Percentiles rank a stretch among this genome's conserved stretches.
Conservation (phyloP, 75 land plant genomes). For the Isoetes taiwanensis region DNA sequence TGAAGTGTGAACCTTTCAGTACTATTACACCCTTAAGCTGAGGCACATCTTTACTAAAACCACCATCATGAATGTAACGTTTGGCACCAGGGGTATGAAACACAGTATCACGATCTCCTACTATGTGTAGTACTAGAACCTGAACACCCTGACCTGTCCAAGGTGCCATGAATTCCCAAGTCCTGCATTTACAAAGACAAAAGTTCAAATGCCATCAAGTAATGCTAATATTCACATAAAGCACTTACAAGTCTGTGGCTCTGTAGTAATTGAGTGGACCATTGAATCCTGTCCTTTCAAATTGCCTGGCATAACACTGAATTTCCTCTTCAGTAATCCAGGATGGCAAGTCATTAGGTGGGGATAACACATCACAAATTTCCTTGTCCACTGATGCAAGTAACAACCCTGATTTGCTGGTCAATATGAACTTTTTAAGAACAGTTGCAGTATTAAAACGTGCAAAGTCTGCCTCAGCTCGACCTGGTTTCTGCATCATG, state of each 20-base stretch:
- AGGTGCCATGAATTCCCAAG: too few relatives aligned
- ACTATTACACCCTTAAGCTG: too few relatives aligned
- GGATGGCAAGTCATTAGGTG: slow-evolving; percentile 35
- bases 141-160: too few relatives aligned
- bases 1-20: too few relatives aligned
- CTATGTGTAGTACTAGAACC: too few relatives aligned
- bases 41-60: too few relatives aligned
- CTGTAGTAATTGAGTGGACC: slow-evolving; percentile 54
- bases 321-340: slow-evolving; percentile 71
- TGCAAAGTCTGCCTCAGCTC: slow-evolving; percentile 41
- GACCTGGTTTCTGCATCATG: slow-evolving; percentile 38
- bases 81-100: too few relatives aligned
- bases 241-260: slow-evolving; percentile 29
- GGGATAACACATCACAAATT: slow-evolving; percentile 12
- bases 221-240: too few relatives aligned
- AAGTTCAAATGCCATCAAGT: too few relatives aligned
- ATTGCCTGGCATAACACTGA: slow-evolving; percentile 37
- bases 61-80: too few relatives aligned
- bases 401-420: slow-evolving; percentile 6
- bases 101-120: too few relatives aligned
- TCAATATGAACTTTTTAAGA: slow-evolving; percentile 21
- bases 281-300: slow-evolving; percentile 33
- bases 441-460: slow-evolving; percentile 22
- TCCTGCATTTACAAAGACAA: too few relatives aligned
- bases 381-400: slow-evolving; percentile 33